Conservation (phyloP, 2,329 filamentous ascomycete genomes). For the Helotiales sp. region DNA sequence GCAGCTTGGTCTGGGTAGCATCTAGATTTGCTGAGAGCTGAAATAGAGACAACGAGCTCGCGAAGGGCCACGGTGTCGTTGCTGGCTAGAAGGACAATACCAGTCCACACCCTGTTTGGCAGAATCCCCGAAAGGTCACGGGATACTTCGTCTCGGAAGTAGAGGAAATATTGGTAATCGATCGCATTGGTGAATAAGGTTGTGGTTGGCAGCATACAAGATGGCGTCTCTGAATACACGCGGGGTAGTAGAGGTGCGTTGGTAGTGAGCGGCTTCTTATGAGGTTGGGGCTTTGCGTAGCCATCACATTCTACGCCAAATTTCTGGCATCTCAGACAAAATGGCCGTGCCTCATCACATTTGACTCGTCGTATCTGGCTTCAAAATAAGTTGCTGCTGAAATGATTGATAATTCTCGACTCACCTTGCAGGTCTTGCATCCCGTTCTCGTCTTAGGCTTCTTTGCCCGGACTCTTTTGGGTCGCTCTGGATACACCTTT, state of each 20-base stretch:
- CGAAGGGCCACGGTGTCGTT: constrained; percentile 17
- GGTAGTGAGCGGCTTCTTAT: not conserved
- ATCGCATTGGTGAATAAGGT: constrained; percentile 17
- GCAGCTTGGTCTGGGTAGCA: not conserved
- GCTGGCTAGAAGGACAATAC: constrained; percentile 22
- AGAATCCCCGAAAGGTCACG: constrained; percentile 17
- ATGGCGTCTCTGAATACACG: not conserved
- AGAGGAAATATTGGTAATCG: constrained; percentile 25
- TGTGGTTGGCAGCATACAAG: not conserved
- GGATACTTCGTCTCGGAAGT: constrained; percentile 22
- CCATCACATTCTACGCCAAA: constrained; percentile 20
- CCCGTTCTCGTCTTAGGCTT: constrained; percentile 11
- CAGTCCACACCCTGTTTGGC: constrained; percentile 18
- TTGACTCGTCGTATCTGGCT: constrained; percentile 16
- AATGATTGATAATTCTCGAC: not conserved
- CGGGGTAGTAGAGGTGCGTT: not conserved
- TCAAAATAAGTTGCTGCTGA: not conserved
- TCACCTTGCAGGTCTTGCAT: constrained; percentile 22
- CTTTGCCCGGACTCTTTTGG: constrained; percentile 2
- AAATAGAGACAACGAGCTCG: constrained; percentile 19
- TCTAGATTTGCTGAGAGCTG: constrained; percentile 23
- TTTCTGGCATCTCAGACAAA: constrained; percentile 13
- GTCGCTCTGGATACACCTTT: not conserved
- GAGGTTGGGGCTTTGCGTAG: constrained; percentile 8
- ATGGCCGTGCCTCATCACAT: constrained; percentile 18